These are phyloP conservation scores for Stevia rebaudiana DNA, from an alignment of 140 eudicot genomes.

Conservation along the genomic window DNA sequence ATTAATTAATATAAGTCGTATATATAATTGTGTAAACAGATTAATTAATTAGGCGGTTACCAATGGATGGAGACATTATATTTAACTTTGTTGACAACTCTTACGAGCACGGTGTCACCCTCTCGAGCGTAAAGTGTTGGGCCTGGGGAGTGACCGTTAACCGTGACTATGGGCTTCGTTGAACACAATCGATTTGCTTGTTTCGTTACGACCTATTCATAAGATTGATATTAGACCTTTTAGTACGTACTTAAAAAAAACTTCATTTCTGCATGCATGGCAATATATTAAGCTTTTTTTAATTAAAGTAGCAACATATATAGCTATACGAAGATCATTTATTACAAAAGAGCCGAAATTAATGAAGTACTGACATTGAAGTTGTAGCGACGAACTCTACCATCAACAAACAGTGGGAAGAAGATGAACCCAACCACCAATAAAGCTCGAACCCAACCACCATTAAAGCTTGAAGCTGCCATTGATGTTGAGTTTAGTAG, in stretches of 20 bases:
- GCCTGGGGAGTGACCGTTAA: constrained; percentile 65
- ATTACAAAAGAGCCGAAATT: neutral
- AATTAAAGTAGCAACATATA: too few relatives aligned
- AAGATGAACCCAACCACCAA: constrained; percentile 20
- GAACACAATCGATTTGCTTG: constrained; percentile 55
- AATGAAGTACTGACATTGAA: constrained; percentile 48
- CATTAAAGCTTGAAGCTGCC: constrained; percentile 7
- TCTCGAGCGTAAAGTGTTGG: constrained; percentile 73
- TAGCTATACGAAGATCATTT: too few relatives aligned
- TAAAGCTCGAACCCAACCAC: constrained; percentile 15
- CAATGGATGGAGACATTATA: constrained; percentile 75
- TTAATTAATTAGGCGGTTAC: constrained; percentile 21
- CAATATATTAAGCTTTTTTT: neutral
- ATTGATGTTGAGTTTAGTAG: constrained; percentile 3
- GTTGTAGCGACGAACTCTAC: constrained; percentile 59
- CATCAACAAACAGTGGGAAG: constrained; percentile 35
- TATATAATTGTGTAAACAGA: neutral
- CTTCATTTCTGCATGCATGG: constrained; percentile 12
- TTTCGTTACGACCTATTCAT: constrained; percentile 50
- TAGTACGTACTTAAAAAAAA: too few relatives aligned
- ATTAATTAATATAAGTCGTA: too few relatives aligned
- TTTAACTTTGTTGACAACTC: constrained; percentile 64
- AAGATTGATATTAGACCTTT: neutral
- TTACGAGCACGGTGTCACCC: constrained; percentile 60
- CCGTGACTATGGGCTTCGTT: constrained; percentile 58